Percentiles rank a stretch among this genome's conserved stretches.
Evolutionary conservation across 2,329 filamentous ascomycete genomes (phyloP).

Genomic region (Ophiostoma triangulosporum): DNA sequence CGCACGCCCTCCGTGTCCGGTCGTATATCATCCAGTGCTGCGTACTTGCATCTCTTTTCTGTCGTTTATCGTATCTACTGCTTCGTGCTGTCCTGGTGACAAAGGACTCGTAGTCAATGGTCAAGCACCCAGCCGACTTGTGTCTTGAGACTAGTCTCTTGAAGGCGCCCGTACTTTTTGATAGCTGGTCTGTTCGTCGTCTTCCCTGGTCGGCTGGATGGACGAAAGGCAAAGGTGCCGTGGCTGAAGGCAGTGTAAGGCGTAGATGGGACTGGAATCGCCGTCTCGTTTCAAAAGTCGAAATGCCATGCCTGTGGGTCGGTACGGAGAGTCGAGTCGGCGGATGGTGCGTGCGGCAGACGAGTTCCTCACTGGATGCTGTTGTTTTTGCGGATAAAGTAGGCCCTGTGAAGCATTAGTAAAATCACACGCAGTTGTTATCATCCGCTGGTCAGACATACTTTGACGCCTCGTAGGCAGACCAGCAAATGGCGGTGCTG

Average conservation of each 20-base stretch:
- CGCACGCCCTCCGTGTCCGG: not conserved
- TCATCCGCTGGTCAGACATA: no score
- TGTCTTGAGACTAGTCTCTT: no score
- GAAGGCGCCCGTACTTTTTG: not conserved
- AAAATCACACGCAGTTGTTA: no score
- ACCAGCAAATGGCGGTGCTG: conserved; percentile 99
- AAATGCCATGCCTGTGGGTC: not conserved
- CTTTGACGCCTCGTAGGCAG: conserved; percentile 57
- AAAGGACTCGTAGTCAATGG: no score
- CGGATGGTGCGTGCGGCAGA: not conserved
- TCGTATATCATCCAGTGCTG: not conserved
- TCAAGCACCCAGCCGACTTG: no score
- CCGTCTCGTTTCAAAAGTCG: not conserved
- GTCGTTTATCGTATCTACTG: not conserved
- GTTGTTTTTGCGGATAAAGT: conserved; percentile 34
- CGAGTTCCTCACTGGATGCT: not conserved
- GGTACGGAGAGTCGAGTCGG: not conserved
- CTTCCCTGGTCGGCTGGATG: not conserved
- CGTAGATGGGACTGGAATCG: not conserved
- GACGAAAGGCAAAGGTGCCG: not conserved
- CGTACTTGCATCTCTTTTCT: not conserved
- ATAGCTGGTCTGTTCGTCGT: no score
- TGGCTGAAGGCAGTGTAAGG: not conserved
- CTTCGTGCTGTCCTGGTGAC: not conserved
- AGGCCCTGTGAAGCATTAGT: conserved; percentile 31